Evolutionary conservation across 163 green algal species (phyloP).

Genomic region (Volvox carteri): DNA sequence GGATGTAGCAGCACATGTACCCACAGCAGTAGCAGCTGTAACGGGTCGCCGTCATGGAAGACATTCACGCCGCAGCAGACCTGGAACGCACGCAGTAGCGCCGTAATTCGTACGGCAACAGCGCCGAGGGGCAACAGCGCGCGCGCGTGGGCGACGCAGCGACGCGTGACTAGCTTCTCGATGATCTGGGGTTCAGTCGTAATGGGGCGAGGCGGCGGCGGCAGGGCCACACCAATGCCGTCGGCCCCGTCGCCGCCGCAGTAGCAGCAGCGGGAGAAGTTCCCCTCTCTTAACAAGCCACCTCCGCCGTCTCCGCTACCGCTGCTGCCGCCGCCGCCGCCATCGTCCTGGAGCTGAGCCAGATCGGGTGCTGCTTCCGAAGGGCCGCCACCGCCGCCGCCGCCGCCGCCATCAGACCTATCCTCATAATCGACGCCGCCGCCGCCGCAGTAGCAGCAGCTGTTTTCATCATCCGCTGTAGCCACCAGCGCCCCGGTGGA

Average conservation of each 20-base stretch:
- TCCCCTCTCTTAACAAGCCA: no score
- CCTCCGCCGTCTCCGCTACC: no score
- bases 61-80: slow-evolving; percentile 6
- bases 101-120: not conserved
- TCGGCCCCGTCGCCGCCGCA: no score
- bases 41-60: not conserved
- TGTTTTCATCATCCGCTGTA: no score
- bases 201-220: not conserved
- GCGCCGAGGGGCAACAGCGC: not conserved
- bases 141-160: slow-evolving; percentile 13
- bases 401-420: not conserved
- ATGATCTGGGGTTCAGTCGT: not conserved
- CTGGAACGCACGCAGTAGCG: slow-evolving; percentile 8
- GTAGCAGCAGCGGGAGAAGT: no score
- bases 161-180: not conserved
- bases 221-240: not conserved
- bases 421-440: no score
- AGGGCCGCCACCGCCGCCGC: not conserved
- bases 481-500: no score
- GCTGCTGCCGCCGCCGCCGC: no score
- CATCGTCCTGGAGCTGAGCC: no score
- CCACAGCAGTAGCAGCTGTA: slow-evolving; percentile 40
- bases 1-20: slow-evolving; percentile 16
- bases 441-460: no score
- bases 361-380: no score